Percentiles rank a stretch among this genome's conserved stretches.
Conservation (phyloP, 2,329 filamentous ascomycete genomes). For the Aspergillus proliferans region DNA sequence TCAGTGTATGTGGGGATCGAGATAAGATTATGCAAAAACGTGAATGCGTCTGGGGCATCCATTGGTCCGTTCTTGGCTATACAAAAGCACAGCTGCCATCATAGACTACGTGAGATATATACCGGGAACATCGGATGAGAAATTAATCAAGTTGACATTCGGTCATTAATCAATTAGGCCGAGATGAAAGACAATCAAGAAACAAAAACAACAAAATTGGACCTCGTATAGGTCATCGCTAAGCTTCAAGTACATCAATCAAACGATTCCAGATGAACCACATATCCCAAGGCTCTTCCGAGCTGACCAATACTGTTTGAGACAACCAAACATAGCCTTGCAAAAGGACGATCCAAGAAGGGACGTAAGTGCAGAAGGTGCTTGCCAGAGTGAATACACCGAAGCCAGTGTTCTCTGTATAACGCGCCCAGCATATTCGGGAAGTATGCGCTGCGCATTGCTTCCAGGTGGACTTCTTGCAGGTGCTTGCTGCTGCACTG, state of each 20-base stretch:
- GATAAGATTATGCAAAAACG: too few species aligned
- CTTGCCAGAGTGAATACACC: slow-evolving; percentile 8
- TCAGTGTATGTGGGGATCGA: too few species aligned
- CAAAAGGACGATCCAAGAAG: slow-evolving; percentile 9
- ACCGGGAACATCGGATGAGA: too few species aligned
- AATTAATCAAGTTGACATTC: too few species aligned
- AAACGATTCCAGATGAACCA: neutral
- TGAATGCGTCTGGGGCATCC: too few species aligned
- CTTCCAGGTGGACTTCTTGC: too few species aligned
- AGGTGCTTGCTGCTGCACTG: too few species aligned
- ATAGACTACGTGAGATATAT: too few species aligned
- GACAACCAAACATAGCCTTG: slow-evolving; percentile 12
- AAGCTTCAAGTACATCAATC: slow-evolving; percentile 1
- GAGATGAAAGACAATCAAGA: neutral
- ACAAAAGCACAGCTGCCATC: too few species aligned
- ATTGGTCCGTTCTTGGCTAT: too few species aligned
- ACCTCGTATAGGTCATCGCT: too few species aligned
- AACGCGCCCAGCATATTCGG: neutral
- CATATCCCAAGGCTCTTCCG: slow-evolving; percentile 8
- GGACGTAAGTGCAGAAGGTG: slow-evolving; percentile 7
- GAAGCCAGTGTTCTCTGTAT: slow-evolving; percentile 1
- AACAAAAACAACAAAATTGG: too few species aligned
- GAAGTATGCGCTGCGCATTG: neutral
- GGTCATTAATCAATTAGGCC: neutral
- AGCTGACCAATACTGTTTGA: slow-evolving; percentile 7